These are phyloP conservation scores for Beta corolliflora DNA, from an alignment of 179 eudicot species.

Conservation along the genomic window DNA sequence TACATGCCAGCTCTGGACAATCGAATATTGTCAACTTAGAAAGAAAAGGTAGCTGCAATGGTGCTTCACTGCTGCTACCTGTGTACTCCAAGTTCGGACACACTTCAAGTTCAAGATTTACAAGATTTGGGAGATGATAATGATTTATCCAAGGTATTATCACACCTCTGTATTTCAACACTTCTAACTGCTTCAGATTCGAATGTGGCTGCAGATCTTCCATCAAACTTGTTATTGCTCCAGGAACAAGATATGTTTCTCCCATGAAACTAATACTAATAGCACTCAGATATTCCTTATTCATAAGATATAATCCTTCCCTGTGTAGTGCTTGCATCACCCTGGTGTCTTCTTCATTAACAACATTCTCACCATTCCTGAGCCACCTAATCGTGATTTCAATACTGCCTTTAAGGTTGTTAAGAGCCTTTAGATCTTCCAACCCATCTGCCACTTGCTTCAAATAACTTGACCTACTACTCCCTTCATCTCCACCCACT, in stretches of 20 bases:
- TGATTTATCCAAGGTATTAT: slow-evolving; percentile 20
- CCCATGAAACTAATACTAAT: not conserved
- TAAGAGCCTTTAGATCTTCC: not conserved
- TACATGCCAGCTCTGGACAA: slow-evolving; percentile 3
- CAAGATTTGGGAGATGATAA: slow-evolving; percentile 26
- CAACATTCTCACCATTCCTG: not conserved
- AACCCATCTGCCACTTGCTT: not conserved
- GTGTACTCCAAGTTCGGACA: too few species aligned
- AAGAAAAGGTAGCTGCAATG: not conserved
- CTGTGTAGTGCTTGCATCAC: too few species aligned
- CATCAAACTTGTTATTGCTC: not conserved
- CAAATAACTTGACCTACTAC: not conserved
- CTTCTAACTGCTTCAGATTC: slow-evolving; percentile 9
- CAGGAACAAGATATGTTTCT: not conserved
- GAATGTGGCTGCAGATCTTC: slow-evolving; percentile 26
- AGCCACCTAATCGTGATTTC: not conserved
- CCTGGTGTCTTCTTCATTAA: not conserved
- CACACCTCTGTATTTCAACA: not conserved
- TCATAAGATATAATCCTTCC: slow-evolving; percentile 3
- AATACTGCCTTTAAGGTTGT: not conserved
- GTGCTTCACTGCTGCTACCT: not conserved
- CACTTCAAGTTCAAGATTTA: too few species aligned
- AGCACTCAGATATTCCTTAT: slow-evolving; percentile 9
- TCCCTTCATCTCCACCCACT: slow-evolving; percentile 7
- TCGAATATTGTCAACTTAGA: not conserved